phyloP scores from a whole-genome alignment of 179 eudicot species.

The Pouteria campechiana region DNA sequence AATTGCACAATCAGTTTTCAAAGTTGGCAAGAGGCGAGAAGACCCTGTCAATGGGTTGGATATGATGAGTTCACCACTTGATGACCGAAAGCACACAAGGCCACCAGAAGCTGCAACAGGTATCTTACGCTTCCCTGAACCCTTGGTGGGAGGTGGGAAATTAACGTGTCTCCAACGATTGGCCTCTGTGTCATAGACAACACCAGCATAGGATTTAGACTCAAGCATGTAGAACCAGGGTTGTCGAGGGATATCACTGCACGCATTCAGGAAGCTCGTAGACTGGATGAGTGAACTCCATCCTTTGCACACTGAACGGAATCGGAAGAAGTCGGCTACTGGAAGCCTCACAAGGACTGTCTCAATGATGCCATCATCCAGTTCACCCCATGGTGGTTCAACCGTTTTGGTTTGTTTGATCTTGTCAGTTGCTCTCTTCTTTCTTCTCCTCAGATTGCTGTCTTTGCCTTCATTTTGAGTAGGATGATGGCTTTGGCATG shows the following conservation, averaged over 20 bases:
- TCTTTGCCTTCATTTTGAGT: too few species aligned
- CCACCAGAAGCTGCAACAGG: slow-evolving; percentile 18
- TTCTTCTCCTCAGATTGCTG: too few species aligned
- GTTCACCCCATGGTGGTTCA: too few species aligned
- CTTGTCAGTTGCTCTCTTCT: too few species aligned
- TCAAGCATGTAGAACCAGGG: slow-evolving; percentile 23
- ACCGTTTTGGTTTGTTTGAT: too few species aligned
- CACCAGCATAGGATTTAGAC: slow-evolving; percentile 1
- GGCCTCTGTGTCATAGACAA: slow-evolving; percentile 12
- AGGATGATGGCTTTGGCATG: too few species aligned
- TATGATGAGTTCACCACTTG: slow-evolving; percentile 2
- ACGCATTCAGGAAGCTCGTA: slow-evolving; percentile 9
- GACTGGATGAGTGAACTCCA: slow-evolving; percentile 17
- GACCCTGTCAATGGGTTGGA: slow-evolving; percentile 12
- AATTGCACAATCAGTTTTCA: neutral
- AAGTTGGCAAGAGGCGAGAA: neutral
- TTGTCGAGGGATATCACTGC: slow-evolving; percentile 10
- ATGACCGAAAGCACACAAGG: slow-evolving; percentile 7
- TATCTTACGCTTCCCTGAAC: neutral
- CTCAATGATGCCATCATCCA: slow-evolving; percentile 16
- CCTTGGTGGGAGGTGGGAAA: neutral
- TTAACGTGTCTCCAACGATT: slow-evolving; percentile 10
- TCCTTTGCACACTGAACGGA: slow-evolving; percentile 15
- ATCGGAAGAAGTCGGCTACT: slow-evolving; percentile 8
- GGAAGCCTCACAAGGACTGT: slow-evolving; percentile 17